Evolutionary conservation across 2,329 filamentous ascomycete species (phyloP).

Genomic region (Cercospora canescens): DNA sequence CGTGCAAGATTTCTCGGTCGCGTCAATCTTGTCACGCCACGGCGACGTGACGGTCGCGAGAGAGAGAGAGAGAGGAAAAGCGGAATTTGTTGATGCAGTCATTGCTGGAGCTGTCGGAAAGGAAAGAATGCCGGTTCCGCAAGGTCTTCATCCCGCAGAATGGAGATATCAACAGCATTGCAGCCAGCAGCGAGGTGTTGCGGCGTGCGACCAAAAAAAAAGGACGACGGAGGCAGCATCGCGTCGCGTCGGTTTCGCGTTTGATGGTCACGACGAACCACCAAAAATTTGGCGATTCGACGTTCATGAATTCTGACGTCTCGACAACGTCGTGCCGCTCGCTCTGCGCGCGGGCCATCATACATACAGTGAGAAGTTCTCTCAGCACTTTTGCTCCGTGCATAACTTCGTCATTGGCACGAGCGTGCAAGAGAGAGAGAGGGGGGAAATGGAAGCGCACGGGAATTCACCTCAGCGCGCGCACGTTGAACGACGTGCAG

Average conservation of each 20-base stretch:
- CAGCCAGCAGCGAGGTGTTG: not conserved
- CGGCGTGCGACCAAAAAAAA: not conserved
- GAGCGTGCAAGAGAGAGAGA: not conserved
- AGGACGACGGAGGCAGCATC: not conserved
- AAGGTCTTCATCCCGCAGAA: not conserved
- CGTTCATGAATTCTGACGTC: not conserved
- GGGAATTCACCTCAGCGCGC: not conserved
- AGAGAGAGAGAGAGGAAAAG: too few species aligned
- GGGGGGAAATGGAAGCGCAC: not conserved
- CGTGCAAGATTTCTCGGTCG: not conserved
- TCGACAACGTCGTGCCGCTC: not conserved
- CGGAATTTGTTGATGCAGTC: too few species aligned
- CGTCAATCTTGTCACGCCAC: not conserved
- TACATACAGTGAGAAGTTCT: too few species aligned
- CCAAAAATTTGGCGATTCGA: not conserved
- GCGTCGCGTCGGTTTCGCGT: not conserved
- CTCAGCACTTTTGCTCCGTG: not conserved
- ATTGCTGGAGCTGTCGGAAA: not conserved
- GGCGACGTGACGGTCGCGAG: not conserved
- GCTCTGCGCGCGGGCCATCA: not conserved
- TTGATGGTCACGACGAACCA: not conserved
- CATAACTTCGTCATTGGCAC: not conserved
- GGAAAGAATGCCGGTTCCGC: not conserved
- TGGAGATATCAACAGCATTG: not conserved
- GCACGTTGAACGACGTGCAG: not conserved